Evolutionary conservation across 1,284 basidiomycete species (phyloP).

Genomic region (Irpex sp.): DNA sequence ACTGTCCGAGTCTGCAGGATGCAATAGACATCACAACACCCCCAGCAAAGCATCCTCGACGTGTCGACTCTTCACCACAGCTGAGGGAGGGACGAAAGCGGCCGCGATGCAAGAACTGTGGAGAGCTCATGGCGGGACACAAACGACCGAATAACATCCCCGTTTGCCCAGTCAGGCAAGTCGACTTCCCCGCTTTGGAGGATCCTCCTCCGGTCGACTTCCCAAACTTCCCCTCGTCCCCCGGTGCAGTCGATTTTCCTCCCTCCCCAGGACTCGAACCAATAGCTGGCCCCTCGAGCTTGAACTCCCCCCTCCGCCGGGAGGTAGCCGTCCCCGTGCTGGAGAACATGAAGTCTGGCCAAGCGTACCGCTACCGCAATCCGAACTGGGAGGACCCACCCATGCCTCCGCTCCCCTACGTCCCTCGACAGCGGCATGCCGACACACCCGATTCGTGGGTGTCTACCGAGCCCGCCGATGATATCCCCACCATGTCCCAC

Average conservation of each 20-base stretch:
- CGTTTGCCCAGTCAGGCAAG: conserved; percentile 21
- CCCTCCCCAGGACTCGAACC: not conserved
- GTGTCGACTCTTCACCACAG: conserved; percentile 9
- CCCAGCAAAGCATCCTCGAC: not conserved
- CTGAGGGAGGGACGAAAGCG: conserved; percentile 16
- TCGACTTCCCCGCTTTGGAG: not conserved
- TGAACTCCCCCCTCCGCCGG: conserved; percentile 6
- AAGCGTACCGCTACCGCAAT: conserved; percentile 14
- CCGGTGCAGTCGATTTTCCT: no score
- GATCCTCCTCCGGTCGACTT: not conserved
- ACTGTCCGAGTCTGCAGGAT: not conserved
- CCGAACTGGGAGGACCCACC: conserved; percentile 22
- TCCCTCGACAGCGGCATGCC: conserved; percentile 2
- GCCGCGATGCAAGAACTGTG: conserved; percentile 27
- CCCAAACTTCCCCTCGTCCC: no score
- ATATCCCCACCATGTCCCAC: conserved; percentile 2
- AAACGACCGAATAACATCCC: conserved; percentile 25
- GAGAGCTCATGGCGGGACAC: conserved; percentile 28
- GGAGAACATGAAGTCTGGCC: conserved; percentile 9
- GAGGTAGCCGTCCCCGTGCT: conserved; percentile 1
- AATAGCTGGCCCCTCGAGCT: conserved; percentile 3
- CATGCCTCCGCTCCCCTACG: conserved; percentile 1
- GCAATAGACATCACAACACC: not conserved
- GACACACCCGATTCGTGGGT: conserved; percentile 19
- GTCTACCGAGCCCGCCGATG: conserved; percentile 24